Base-by-base conservation (phyloP, 2,329 filamentous ascomycete species). In the Beauveria varroae region DNA sequence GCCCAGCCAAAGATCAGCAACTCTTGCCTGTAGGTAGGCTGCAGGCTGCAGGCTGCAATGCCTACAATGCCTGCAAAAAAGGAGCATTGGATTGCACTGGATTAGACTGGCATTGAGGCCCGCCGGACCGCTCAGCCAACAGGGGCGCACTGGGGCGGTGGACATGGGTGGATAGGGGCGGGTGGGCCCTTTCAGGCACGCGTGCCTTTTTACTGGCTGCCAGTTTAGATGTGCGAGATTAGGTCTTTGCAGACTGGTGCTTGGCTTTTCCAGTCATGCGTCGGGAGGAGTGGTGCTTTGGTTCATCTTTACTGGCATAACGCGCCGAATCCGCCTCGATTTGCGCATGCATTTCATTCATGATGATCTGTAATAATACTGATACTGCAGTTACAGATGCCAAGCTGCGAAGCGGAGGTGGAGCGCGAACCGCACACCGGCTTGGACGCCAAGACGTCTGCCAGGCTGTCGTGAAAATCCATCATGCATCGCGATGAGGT, bases 81-180 rank as follows among this genome's bases (percentile, higher is more conserved):
- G 34, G 34, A 37, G 12, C 5, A 16, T 37, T 37, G 20, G 7
- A 34, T 14, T 34, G 30, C 30, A 34, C 10, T 34, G 30, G 30
- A 5, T 34, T 34, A 22, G 49, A 24, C 49, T 52, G 30, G 30
- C 28, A n/a, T 20, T 22, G 37, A 26, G 46, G 20, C 46, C 55
- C 44, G 30, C 34, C 46, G 26, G 41, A 40, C 43, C 30, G 44
- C 26, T n/a, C 28, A 51, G 41, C 26, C 34, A 24, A 43, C 56
- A 58, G 56, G 56, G 46, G 34, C 14, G 34, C 34, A 16, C 34
- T 37, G 34, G 34, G 34, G 34, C 37, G 7, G 14, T 44, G 52
- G 40, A 22, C 52, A 44, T 43, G 37, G 52, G 52, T 55, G 52
- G 52, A 55, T 55, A 55, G 52, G 37, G 52, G 52, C 28, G 52